These are phyloP conservation scores for Microcyclospora pomicola DNA, from an alignment of 2,329 filamentous ascomycete species.

Conservation along the genomic window DNA sequence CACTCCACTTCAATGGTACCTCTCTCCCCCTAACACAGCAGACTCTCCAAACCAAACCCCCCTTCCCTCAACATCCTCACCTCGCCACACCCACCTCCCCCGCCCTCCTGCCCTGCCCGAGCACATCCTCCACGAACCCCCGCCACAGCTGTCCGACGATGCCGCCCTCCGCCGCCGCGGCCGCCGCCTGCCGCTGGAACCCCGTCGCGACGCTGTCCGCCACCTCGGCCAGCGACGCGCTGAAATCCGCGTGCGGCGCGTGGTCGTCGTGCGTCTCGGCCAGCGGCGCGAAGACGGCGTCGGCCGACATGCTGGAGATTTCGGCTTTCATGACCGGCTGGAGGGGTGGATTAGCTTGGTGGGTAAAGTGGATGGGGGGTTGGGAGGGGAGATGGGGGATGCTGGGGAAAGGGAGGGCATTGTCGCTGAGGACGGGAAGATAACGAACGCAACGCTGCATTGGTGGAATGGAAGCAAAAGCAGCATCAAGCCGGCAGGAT, in stretches of 20 bases:
- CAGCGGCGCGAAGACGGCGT: slow-evolving; percentile 39
- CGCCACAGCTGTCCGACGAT: slow-evolving; percentile 30
- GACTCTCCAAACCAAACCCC: no score
- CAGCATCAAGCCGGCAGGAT: no score
- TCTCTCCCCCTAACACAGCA: no score
- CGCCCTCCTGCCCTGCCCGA: no score
- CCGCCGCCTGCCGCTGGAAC: slow-evolving; percentile 23
- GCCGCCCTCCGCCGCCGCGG: slow-evolving; percentile 29
- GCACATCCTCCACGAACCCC: slow-evolving; percentile 37
- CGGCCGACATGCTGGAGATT: slow-evolving; percentile 40
- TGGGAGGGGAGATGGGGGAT: background rate
- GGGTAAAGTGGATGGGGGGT: background rate
- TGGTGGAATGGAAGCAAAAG: no score
- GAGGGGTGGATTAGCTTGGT: no score
- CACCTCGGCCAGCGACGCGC: slow-evolving; percentile 40
- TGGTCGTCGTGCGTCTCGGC: slow-evolving; percentile 45
- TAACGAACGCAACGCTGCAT: no score
- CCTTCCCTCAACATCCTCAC: no score
- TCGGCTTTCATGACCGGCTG: slow-evolving; percentile 40
- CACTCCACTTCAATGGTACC: no score
- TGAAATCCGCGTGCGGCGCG: slow-evolving; percentile 42
- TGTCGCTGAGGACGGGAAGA: no score
- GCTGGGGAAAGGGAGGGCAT: no score
- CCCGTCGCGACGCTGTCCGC: slow-evolving; percentile 14
- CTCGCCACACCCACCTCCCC: no score